Percentiles rank a stretch among this genome's conserved stretches.
Conservation (phyloP, 225 moss, liverwort and hornwort species). For the Climacium dendroides region DNA sequence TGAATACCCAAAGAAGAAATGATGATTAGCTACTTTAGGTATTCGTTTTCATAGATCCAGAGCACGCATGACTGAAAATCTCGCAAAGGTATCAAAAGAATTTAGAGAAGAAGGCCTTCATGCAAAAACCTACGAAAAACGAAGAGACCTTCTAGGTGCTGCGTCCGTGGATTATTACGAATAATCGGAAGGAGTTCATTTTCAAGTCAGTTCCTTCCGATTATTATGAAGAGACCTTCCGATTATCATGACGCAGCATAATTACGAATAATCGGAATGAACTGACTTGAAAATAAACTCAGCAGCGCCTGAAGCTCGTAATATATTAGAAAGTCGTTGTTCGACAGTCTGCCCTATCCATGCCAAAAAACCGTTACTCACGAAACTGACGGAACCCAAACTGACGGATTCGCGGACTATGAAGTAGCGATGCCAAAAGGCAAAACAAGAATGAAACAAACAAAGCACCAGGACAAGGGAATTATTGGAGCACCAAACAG, state of each 20-base stretch:
- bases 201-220: too few relatives aligned
- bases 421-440: neutral
- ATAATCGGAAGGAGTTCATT: neutral
- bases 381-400: neutral
- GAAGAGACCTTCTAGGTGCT: neutral
- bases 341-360: slow-evolving; percentile 33
- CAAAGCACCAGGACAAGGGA: neutral
- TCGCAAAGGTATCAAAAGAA: neutral
- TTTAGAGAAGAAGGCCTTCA: neutral
- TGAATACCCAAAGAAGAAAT: neutral
- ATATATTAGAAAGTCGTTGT: slow-evolving; percentile 34
- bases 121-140: neutral
- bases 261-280: slow-evolving; percentile 72
- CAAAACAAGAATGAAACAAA: neutral
- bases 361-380: neutral
- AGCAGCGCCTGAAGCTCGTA: slow-evolving; percentile 40
- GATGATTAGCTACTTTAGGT: neutral
- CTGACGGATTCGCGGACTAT: neutral
- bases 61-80: neutral
- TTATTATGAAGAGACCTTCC: too few relatives aligned
- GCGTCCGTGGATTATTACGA: too few relatives aligned
- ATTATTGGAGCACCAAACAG: neutral
- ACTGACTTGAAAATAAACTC: slow-evolving; percentile 60
- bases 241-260: too few relatives aligned
- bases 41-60: neutral